Base-by-base conservation (phyloP, 352 stramenopile species). In the Phytophthora agathidicida region DNA sequence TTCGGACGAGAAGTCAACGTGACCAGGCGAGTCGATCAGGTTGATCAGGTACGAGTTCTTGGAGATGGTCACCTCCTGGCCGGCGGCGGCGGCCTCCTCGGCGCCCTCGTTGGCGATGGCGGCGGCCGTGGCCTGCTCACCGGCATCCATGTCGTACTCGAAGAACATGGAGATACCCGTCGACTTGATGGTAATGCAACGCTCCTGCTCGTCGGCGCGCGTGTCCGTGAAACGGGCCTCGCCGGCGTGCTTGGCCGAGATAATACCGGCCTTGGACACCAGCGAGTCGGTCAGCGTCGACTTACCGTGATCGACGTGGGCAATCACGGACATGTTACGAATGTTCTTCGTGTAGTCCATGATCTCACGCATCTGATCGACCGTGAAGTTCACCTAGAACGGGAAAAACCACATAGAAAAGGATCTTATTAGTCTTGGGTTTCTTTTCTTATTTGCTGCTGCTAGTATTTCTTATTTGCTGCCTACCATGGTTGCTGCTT, bases 151-250 rank as follows among this genome's bases (percentile, higher is more conserved):
- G 72, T 99, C 96, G 90, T 99, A 99, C 89, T 99, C 96, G 74
- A 99, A 99, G 87, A 99, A 99, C 97, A 99, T 98, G 41, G 96
- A 99, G 75, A 99, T 99, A 89, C 96, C 98, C 43, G 97, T 99
- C 36, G 97, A 99, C 88, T 99, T 99, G 84, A 99, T 99, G 58
- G 98, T 99, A 78, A 99, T 99, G 86, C 97, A 95, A 80, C 98
- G 96, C 71, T 99, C 97, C 73, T 99, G 97, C 85, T 99, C 98
- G 80, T 99, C 98, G n/a, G 91, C 91, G 71, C 97, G 94, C n/a
- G 97, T 99, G 83, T 99, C 98, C 32, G 96, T 99, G 92, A 99
- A 99, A 78, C 97, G 94, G 30, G 96, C 96, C 68, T 98, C 97
- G 73, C 97, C 98, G 55, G 97, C 97, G 74, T 98, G 96, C 89